Percentiles rank a stretch among this genome's conserved stretches.
Evolutionary conservation across 108 stramenopile species (phyloP).

Genomic region (Licmophora abbreviata): DNA sequence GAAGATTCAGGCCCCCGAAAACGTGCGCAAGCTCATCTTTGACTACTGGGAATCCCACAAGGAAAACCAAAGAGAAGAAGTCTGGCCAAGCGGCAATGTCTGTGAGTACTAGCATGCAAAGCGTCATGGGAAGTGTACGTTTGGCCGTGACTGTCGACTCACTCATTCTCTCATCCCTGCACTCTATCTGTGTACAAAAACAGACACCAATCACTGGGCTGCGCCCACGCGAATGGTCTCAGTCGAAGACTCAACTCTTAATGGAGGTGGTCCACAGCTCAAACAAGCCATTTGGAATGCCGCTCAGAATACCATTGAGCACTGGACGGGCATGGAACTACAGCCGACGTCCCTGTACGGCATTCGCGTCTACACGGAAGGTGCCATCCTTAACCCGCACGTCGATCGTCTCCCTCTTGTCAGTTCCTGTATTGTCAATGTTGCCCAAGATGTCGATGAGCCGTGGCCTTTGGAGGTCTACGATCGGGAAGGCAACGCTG

Average conservation of each 20-base stretch:
- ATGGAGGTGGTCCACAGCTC: conserved; percentile 55
- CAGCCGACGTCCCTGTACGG: conserved; percentile 80
- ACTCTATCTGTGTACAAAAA: too few relatives aligned
- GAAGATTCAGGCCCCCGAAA: conserved; percentile 53
- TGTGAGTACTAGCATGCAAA: too few relatives aligned
- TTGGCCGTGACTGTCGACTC: too few relatives aligned
- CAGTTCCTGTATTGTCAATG: conserved; percentile 85
- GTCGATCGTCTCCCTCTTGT: conserved; percentile 86
- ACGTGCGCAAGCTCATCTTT: conserved; percentile 44
- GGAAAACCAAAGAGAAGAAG: conserved; percentile 37
- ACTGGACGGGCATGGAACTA: conserved; percentile 86
- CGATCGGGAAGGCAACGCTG: conserved; percentile 13
- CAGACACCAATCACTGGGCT: conserved; percentile 70
- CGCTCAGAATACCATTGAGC: conserved; percentile 62
- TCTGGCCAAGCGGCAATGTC: conserved; percentile 64
- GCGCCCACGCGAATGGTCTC: conserved; percentile 70
- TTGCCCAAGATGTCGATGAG: conserved; percentile 87
- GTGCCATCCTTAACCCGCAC: conserved; percentile 75
- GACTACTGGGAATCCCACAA: conserved; percentile 59
- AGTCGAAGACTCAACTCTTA: conserved; percentile 54
- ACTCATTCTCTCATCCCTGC: too few relatives aligned
- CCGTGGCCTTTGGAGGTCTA: conserved; percentile 89
- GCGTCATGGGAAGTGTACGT: too few relatives aligned
- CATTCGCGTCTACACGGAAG: conserved; percentile 77
- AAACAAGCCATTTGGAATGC: conserved; percentile 71